Evolutionary conservation across 768 basidiomycete genomes (phyloP).

Genomic region (Clathrus columnatus): DNA sequence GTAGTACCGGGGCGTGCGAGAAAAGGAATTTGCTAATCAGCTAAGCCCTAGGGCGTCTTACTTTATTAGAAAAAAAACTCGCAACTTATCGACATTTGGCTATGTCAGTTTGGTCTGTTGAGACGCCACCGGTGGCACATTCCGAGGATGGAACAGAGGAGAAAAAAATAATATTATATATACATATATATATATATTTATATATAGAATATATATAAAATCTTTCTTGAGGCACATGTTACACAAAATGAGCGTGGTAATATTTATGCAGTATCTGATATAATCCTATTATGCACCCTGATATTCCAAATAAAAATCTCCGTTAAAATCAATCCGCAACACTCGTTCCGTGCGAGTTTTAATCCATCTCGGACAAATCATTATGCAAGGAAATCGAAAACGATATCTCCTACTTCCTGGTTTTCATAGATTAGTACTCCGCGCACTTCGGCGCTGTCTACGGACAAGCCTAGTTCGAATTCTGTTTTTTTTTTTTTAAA

Average conservation of each 20-base stretch:
- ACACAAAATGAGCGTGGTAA: background rate
- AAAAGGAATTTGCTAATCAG: background rate
- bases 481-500: no score
- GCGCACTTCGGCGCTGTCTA: slow-evolving; percentile 82
- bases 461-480: slow-evolving; percentile 75
- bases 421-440: slow-evolving; percentile 68
- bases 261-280: background rate
- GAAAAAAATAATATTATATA: no score
- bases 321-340: background rate
- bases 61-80: no score
- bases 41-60: background rate
- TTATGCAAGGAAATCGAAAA: slow-evolving; percentile 40
- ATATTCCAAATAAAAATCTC: background rate
- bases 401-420: slow-evolving; percentile 73
- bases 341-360: background rate
- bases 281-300: background rate
- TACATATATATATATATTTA: background rate
- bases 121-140: background rate
- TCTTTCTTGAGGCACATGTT: no score
- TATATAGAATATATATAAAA: no score
- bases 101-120: background rate
- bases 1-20: background rate
- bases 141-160: background rate
- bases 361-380: slow-evolving; percentile 2
- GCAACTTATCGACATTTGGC: background rate